A percentile compares a stretch with the other conserved stretches of the same genome.
phyloP scores from a whole-genome alignment of 1,284 basidiomycete species.

The Pseudozyma thailandica region DNA sequence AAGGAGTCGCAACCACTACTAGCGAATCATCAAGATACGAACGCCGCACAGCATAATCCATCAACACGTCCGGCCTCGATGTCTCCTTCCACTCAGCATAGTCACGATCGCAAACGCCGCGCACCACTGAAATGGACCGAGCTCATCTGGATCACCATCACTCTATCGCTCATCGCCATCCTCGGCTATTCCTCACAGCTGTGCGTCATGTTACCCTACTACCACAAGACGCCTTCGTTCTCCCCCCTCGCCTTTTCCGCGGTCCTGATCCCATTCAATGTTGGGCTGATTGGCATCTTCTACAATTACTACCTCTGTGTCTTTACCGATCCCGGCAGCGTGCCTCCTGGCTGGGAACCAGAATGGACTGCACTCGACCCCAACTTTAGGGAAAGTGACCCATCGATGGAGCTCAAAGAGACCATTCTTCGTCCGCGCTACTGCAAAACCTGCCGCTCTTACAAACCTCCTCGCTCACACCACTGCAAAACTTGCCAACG shows the following conservation, averaged over 20 bases:
- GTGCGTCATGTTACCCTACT: slow-evolving; percentile 61
- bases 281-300: slow-evolving; percentile 55
- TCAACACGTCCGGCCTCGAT: not conserved
- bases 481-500: slow-evolving; percentile 66
- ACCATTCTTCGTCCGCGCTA: slow-evolving; percentile 46
- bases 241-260: slow-evolving; percentile 74
- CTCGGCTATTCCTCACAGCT: slow-evolving; percentile 59
- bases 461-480: slow-evolving; percentile 66
- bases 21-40: not conserved
- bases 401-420: slow-evolving; percentile 36
- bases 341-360: slow-evolving; percentile 56
- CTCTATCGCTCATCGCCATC: slow-evolving; percentile 47
- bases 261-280: slow-evolving; percentile 90
- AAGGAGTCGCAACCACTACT: slow-evolving; percentile 12
- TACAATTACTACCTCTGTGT: slow-evolving; percentile 62
- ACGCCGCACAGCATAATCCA: not conserved
- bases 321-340: slow-evolving; percentile 54
- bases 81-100: no score
- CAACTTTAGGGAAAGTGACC: not conserved
- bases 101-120: slow-evolving; percentile 16
- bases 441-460: slow-evolving; percentile 56
- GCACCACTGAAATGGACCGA: slow-evolving; percentile 44
- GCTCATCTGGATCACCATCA: slow-evolving; percentile 35
- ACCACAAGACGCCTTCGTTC: slow-evolving; percentile 46
- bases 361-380: slow-evolving; percentile 50